Evolutionary conservation across 108 stramenopile genomes (phyloP), one percentile per base, ranked within the genome.

Genomic region (Pseudonitzschia pungens): DNA sequence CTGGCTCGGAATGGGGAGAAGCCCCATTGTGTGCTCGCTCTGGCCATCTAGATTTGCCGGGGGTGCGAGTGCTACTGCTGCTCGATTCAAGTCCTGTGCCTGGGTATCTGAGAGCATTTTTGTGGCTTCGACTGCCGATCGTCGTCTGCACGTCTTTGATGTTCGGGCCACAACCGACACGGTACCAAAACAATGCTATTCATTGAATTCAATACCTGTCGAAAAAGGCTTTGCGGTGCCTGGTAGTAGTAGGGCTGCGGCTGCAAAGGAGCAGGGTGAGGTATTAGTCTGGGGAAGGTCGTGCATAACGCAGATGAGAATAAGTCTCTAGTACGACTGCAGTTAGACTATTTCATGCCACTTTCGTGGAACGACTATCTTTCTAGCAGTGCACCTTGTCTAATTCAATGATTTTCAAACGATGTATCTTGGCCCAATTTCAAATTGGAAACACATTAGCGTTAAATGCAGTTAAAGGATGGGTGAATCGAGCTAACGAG

Each of bases 61-160:
- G 29, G 15, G 15, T 8, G 28, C 24, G 28, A 58, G 24, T 31
- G 29, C 28, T 22, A 26, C 24, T 8, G 15, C 28, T 22, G 26
- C 15, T 26, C 21, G 27, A 58, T 58, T 58, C 4, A 58, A 58
- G 27, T 58, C 21, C 15, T 58, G 26, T 26, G 21, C 57, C 26
- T 58, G 57, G 57, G 27, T 26, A 1, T 26, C 57, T 4, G 27
- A 58, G 29, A 7, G 27, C 31, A 58, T 26, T 9, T 0, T 58
- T 21, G 57, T 58, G 57, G 57, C 57, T 27, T 58, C 57, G 26
- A 58, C 53, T 7, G 36, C 50, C 50, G 57, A 58, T 31, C 57
- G 29, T 58, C 27, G 21, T 26, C 0, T 58, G 29, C 57, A 58
- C 57, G 5, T 58, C 24, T 58, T 58, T 58, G 57, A 58, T 58